phyloP scores from a whole-genome alignment of 164 flowering plant genomes.

The Vitis amurensis region DNA sequence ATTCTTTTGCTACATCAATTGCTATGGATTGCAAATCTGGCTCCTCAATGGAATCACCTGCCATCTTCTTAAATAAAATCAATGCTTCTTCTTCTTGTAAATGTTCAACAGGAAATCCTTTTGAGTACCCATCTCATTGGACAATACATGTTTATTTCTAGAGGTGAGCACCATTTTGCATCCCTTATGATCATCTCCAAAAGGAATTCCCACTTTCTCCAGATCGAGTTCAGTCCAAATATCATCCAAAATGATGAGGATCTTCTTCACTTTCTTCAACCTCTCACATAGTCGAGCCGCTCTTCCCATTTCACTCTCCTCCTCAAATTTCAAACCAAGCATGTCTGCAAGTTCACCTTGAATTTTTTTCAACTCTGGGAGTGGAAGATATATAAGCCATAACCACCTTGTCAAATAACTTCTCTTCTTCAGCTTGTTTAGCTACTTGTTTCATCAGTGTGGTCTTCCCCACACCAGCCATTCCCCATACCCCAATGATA shows the following conservation, averaged over 20 bases:
- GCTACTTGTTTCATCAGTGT: no score
- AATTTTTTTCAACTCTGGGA: no score
- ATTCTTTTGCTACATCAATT: not conserved
- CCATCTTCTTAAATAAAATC: conserved; percentile 2
- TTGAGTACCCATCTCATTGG: not conserved
- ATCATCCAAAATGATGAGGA: not conserved
- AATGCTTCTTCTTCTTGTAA: not conserved
- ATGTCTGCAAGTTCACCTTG: no score
- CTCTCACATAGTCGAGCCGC: not conserved
- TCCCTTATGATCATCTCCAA: no score
- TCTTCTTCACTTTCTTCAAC: not conserved
- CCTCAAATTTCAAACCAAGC: no score
- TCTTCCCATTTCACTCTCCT: no score
- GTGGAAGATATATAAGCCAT: no score
- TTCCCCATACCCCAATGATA: no score
- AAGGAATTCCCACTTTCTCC: not conserved
- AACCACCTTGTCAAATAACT: no score
- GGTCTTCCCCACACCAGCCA: no score
- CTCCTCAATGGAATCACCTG: not conserved
- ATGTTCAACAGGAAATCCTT: not conserved
- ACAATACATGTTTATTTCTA: not conserved
- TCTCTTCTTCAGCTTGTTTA: no score
- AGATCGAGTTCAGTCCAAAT: not conserved
- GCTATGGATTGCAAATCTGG: not conserved
- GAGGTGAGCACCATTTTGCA: conserved; percentile 2